phyloP scores from a whole-genome alignment of 148 eudicot species.

The Salicornia ramosissima region DNA sequence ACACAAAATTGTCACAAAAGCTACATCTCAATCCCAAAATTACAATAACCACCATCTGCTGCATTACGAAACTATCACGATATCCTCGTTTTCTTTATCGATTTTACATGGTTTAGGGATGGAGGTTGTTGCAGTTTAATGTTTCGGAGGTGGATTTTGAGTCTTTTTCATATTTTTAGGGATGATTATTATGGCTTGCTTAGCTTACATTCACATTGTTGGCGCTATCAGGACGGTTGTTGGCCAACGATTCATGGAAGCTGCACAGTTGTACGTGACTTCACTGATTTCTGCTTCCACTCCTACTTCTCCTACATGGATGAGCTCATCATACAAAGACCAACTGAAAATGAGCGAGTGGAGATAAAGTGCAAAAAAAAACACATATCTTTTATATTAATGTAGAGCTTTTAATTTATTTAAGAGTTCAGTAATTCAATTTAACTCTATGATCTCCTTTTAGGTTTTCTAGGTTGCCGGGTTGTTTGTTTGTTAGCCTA shows the following conservation, averaged over 20 bases:
- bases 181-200: too few species aligned
- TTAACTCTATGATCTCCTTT: neutral
- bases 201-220: neutral
- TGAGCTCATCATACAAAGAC: constrained; percentile 59
- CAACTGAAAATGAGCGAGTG: constrained; percentile 48
- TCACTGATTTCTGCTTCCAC: constrained; percentile 84
- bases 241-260: constrained; percentile 48
- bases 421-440: neutral
- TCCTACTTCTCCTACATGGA: constrained; percentile 94
- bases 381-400: neutral
- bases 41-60: too few species aligned
- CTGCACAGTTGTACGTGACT: constrained; percentile 70
- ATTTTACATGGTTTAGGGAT: too few species aligned
- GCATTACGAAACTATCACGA: too few species aligned
- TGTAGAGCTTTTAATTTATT: neutral
- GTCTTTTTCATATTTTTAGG: too few species aligned
- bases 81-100: too few species aligned
- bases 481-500: constrained; percentile 47
- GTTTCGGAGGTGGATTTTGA: too few species aligned
- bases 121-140: too few species aligned
- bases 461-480: constrained; percentile 61
- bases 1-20: too few species aligned
- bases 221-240: constrained; percentile 57
- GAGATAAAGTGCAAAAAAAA: constrained; percentile 81
- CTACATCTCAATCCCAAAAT: too few species aligned